Percentiles rank a stretch among this genome's conserved stretches.
phyloP scores from a whole-genome alignment of 1,284 basidiomycete genomes.

The Amylostereum chailletii region DNA sequence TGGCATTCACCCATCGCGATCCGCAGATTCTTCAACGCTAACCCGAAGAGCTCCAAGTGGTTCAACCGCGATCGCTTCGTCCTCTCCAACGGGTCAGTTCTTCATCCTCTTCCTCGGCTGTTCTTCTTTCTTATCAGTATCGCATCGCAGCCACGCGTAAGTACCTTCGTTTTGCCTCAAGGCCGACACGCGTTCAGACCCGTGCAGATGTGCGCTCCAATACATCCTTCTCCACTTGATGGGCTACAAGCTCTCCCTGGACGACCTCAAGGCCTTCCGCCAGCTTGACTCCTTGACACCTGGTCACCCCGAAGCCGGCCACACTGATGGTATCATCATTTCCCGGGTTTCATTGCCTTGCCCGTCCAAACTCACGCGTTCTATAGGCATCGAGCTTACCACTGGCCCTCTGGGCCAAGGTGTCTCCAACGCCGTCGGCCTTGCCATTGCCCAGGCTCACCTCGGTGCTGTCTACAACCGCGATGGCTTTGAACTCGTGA shows the following conservation, averaged over 20 bases:
- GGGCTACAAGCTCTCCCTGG: conserved; percentile 78
- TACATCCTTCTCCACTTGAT: conserved; percentile 79
- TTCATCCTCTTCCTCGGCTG: not conserved
- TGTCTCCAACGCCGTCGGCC: conserved; percentile 86
- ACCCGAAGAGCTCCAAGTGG: conserved; percentile 87
- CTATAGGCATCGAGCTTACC: conserved; percentile 80
- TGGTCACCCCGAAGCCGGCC: conserved; percentile 84
- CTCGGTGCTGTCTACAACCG: conserved; percentile 87
- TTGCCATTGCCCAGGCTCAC: conserved; percentile 91
- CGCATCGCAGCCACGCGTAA: conserved; percentile 46
- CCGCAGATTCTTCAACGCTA: conserved; percentile 75
- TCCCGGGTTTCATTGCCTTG: conserved; percentile 1
- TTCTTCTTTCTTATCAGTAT: conserved; percentile 5
- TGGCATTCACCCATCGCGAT: not conserved
- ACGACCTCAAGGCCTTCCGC: conserved; percentile 80
- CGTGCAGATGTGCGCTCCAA: conserved; percentile 72
- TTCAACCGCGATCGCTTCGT: conserved; percentile 88
- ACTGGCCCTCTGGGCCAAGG: conserved; percentile 95
- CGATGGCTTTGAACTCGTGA: conserved; percentile 75
- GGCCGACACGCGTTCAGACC: too few species aligned
- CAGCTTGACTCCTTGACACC: conserved; percentile 86
- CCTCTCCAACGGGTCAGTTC: conserved; percentile 69
- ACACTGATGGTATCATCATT: conserved; percentile 65
- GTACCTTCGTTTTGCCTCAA: too few species aligned
- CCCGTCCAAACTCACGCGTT: conserved; percentile 2